Conservation (phyloP, 139 green algal genomes). For the Closterium sp. region DNA sequence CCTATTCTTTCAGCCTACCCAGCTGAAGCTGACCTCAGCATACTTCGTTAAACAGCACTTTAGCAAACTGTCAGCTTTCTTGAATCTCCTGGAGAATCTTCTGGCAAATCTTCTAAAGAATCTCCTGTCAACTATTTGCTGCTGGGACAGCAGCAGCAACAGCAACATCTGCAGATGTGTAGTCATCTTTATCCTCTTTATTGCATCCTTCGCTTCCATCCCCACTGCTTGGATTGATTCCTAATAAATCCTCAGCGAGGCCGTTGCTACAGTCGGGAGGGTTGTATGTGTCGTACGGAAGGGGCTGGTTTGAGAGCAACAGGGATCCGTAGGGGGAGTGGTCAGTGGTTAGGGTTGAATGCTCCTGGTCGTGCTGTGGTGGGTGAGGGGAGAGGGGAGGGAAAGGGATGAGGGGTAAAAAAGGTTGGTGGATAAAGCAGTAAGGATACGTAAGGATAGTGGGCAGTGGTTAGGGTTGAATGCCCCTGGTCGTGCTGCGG, state of each 20-base stretch:
- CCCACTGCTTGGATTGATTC: neutral
- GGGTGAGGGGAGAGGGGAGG: too few relatives aligned
- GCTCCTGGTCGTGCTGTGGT: too few relatives aligned
- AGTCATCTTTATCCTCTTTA: neutral
- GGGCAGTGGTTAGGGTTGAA: neutral
- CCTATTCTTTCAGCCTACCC: too few relatives aligned
- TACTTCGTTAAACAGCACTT: too few relatives aligned
- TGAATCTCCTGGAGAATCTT: too few relatives aligned
- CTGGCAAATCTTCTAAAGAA: too few relatives aligned
- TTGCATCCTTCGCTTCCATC: neutral
- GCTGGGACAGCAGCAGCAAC: neutral
- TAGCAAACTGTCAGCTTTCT: too few relatives aligned
- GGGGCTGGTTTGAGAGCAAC: neutral
- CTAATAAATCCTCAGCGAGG: neutral
- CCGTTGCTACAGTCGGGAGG: neutral
- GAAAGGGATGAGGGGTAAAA: too few relatives aligned
- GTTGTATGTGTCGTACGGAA: neutral
- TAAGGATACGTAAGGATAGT: neutral
- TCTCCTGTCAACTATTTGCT: neutral
- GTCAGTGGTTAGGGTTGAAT: too few relatives aligned
- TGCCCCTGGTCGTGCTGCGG: neutral
- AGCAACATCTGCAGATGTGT: neutral
- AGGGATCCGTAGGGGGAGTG: neutral
- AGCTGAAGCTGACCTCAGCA: too few relatives aligned
- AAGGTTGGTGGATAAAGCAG: too few relatives aligned